phyloP scores from a whole-genome alignment of 176 grass and related monocot genomes.

The Puccinellia tenuiflora region DNA sequence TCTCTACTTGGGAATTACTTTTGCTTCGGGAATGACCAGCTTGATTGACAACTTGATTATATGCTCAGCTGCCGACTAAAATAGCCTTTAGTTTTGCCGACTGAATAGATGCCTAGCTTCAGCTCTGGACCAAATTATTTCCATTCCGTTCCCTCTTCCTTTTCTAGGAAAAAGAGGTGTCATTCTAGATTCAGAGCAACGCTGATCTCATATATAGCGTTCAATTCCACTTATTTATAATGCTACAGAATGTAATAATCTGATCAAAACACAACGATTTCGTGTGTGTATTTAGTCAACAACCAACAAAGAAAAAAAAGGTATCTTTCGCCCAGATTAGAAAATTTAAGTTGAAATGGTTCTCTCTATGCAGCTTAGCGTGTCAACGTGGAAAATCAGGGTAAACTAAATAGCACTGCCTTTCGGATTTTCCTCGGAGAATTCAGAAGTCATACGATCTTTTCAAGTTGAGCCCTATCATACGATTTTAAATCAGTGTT shows the following conservation, averaged over 20 bases:
- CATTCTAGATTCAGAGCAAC: not conserved
- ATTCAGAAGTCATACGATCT: not conserved
- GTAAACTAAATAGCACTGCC: not conserved
- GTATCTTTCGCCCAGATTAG: not conserved
- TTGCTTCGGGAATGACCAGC: not conserved
- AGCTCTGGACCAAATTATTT: not conserved
- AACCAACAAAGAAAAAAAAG: not conserved
- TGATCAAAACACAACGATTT: not conserved
- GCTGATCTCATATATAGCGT: not conserved
- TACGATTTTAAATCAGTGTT: not conserved
- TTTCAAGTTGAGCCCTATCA: not conserved
- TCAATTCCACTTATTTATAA: not conserved
- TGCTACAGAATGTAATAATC: not conserved
- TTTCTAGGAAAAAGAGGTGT: not conserved
- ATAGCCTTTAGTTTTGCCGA: slow-evolving; percentile 2
- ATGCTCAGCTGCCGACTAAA: not conserved
- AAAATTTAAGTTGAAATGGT: not conserved
- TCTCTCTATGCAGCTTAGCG: not conserved
- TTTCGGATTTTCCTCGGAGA: not conserved
- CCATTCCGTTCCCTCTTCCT: not conserved
- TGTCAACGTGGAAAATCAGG: slow-evolving; percentile 28
- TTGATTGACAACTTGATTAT: not conserved
- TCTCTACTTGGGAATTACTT: slow-evolving; percentile 20
- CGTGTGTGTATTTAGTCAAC: slow-evolving; percentile 14
- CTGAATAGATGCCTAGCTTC: not conserved